Evolutionary conservation across 2,329 filamentous ascomycete genomes (phyloP), one percentile per base, ranked within the genome.

Genomic region (Stromatinia cepivora): DNA sequence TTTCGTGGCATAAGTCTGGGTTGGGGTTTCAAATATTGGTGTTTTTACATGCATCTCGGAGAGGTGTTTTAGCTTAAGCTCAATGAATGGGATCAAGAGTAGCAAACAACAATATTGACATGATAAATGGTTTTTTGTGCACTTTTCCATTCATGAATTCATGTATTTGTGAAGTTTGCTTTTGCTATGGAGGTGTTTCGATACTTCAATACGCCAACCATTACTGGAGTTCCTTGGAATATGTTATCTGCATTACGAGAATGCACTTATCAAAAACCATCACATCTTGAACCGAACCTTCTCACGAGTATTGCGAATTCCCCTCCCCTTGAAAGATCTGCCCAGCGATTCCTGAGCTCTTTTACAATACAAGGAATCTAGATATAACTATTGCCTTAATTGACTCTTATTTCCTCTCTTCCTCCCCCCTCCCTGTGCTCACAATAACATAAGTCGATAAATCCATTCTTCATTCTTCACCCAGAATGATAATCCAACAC

Each of bases 51-150:
- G 76, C 76, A 78, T 77, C 75, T 72, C 72, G 76, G 73, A 73
- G 71, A 76, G 73, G 76, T 78, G 75, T 79, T 75, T 74, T 77
- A 77, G 76, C 76, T 74, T 78, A 74, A 73, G 74, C 75, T 77
- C 72, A 73, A 72, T 71, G 75, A 76, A 73, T 71, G 71, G 74
- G 73, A 75, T 75, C 70, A 75, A 69, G 72, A 76, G 73, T 73
- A 75, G 72, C 66, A 76, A 76, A 75, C 75, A 73, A 75, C 72
- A 74, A 73, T 68, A 68, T 62, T 68, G 66, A 67, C 59, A 63
- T 64, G 66, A 68, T 46, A 39, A 22, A 22, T 13, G n/a, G 34
- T 52, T 52, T 62, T 52, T 65, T 64, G 61, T 64, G 61, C 61
- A 64, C 5, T 13, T 63, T 52, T 39, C 22, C n/a, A 64, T 39